Evolutionary conservation across 805 yeast species (phyloP).

Genomic region (Vanderwaltozyma tropicalis): DNA sequence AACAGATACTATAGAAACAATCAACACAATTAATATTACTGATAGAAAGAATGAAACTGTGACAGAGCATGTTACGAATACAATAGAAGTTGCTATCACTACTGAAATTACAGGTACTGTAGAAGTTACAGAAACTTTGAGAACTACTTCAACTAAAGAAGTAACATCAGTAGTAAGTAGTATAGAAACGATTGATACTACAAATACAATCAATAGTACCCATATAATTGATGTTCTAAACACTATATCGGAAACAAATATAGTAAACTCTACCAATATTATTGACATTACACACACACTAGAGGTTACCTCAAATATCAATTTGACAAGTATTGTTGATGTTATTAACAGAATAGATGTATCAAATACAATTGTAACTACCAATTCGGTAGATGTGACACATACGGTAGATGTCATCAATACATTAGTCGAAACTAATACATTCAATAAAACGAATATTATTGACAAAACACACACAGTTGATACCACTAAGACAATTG

Average conservation of each 20-base stretch:
- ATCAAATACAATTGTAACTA: neutral
- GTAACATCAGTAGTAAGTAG: too few relatives aligned
- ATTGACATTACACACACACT: neutral
- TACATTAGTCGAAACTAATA: conserved; percentile 9
- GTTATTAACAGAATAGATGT: too few relatives aligned
- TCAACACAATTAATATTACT: neutral
- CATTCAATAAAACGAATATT: conserved; percentile 21
- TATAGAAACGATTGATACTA: too few relatives aligned
- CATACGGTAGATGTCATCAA: too few relatives aligned
- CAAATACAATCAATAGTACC: neutral
- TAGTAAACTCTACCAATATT: neutral
- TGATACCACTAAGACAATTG: conserved; percentile 6
- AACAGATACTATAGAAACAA: neutral
- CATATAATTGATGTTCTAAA: too few relatives aligned
- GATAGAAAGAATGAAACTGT: neutral
- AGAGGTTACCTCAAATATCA: neutral
- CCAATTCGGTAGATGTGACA: neutral
- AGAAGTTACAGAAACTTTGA: too few relatives aligned
- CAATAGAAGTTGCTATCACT: neutral
- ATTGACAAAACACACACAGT: conserved; percentile 13
- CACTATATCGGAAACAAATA: neutral
- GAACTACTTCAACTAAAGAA: too few relatives aligned
- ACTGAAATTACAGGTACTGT: neutral
- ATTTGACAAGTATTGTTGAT: neutral
- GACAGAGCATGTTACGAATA: neutral